These are phyloP conservation scores for Daldinia sp. DNA, from an alignment of 2,329 filamentous ascomycete genomes.

Conservation along the genomic window DNA sequence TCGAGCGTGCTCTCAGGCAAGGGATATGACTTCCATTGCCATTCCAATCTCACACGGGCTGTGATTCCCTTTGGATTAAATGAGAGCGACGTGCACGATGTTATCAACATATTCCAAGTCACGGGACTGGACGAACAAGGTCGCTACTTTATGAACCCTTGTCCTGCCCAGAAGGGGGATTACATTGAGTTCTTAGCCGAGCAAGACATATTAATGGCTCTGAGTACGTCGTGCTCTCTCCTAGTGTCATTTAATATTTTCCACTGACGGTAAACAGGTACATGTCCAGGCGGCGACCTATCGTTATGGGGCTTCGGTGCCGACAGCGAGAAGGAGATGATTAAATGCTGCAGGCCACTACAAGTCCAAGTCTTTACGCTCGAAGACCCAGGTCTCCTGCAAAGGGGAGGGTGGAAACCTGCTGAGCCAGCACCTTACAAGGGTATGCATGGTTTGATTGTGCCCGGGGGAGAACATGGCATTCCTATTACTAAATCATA, in stretches of 20 bases:
- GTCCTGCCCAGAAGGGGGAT: conserved; percentile 66
- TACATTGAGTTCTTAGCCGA: conserved; percentile 85
- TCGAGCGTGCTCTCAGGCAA: conserved; percentile 71
- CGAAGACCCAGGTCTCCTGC: conserved; percentile 63
- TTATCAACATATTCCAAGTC: conserved; percentile 88
- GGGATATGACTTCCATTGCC: conserved; percentile 83
- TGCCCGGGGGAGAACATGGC: conserved; percentile 50
- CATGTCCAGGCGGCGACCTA: conserved; percentile 84
- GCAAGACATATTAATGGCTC: conserved; percentile 74
- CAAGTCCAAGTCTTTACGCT: conserved; percentile 79
- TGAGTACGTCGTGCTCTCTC: conserved; percentile 57
- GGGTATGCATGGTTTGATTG: conserved; percentile 73
- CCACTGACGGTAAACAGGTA: conserved; percentile 55
- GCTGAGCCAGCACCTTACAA: conserved; percentile 71
- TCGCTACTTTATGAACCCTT: conserved; percentile 80
- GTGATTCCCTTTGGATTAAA: conserved; percentile 75
- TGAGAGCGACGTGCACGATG: conserved; percentile 84
- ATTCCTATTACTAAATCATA: conserved; percentile 11
- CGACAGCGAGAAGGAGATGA: conserved; percentile 75
- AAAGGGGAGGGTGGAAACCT: conserved; percentile 70
- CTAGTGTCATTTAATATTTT: background rate
- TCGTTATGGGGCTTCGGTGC: conserved; percentile 85
- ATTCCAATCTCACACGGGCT: conserved; percentile 82
- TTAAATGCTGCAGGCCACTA: conserved; percentile 77
- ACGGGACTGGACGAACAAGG: conserved; percentile 80